Conservation (phyloP, 768 basidiomycete species). For the Agrocybe pediades region DNA sequence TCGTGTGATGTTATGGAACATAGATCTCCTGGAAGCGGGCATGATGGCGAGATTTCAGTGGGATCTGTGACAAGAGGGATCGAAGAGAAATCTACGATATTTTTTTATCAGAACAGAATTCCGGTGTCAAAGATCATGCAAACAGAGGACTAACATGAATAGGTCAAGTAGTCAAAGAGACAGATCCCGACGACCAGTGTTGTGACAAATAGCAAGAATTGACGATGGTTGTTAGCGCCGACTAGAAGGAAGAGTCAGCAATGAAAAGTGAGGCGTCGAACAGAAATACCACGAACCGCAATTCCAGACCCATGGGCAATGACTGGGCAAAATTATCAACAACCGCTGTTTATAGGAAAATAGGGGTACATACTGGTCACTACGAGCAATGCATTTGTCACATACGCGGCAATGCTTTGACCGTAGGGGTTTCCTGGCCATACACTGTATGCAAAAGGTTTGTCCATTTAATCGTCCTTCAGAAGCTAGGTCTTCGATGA, state of each 20-base stretch:
- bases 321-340: constrained; percentile 45
- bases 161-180: constrained; percentile 83
- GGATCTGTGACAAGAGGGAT: constrained; percentile 37
- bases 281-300: constrained; percentile 61
- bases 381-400: constrained; percentile 85
- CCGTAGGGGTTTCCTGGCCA: constrained; percentile 90
- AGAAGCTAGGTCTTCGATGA: constrained; percentile 89
- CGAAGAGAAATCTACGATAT: constrained; percentile 54
- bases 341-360: not conserved
- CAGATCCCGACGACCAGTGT: constrained; percentile 82
- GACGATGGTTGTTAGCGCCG: constrained; percentile 91
- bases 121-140: not conserved
- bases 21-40: constrained; percentile 65
- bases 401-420: constrained; percentile 96
- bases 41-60: constrained; percentile 53
- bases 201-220: constrained; percentile 91
- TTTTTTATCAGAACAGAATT: not conserved
- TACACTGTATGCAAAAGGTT: constrained; percentile 95
- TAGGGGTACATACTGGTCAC: constrained; percentile 78
- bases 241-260: constrained; percentile 48
- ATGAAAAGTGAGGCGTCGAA: not conserved
- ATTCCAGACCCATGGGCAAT: constrained; percentile 99
- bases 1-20: constrained; percentile 76
- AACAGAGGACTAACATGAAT: constrained; percentile 62
- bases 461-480: constrained; percentile 91